Conservation (phyloP, 2,329 filamentous ascomycete species). For the Colletotrichum eremochloae region DNA sequence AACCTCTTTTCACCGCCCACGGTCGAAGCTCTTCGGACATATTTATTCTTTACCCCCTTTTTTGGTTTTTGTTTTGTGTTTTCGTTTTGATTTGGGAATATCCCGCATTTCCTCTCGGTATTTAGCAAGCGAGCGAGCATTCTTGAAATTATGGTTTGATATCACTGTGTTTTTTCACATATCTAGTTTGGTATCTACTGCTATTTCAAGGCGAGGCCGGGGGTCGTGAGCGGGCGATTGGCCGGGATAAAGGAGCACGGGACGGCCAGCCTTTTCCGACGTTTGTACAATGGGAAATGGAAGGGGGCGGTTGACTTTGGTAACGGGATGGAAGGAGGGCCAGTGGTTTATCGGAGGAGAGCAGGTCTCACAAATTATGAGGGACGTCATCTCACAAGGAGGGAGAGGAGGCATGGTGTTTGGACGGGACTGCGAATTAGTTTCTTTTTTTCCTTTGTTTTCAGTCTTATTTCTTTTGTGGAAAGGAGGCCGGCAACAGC, state of each 20-base stretch:
- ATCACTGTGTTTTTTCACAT: slow-evolving; percentile 37
- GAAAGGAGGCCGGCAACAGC: not conserved
- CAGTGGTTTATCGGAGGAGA: slow-evolving; percentile 25
- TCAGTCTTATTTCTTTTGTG: not conserved
- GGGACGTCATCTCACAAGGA: slow-evolving; percentile 31
- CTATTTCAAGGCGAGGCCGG: slow-evolving; percentile 38
- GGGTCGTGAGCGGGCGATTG: not conserved
- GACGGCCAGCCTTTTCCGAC: slow-evolving; percentile 29
- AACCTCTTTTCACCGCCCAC: slow-evolving; percentile 45
- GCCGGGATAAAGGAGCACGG: slow-evolving; percentile 25
- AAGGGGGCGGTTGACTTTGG: slow-evolving; percentile 7
- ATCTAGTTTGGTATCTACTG: slow-evolving; percentile 45
- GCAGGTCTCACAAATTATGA: slow-evolving; percentile 38
- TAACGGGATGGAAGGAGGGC: slow-evolving; percentile 1
- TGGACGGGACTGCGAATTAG: slow-evolving; percentile 35
- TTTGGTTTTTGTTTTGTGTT: slow-evolving; percentile 45
- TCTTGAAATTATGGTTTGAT: slow-evolving; percentile 37
- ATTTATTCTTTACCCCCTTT: slow-evolving; percentile 37
- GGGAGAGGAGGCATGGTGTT: slow-evolving; percentile 4
- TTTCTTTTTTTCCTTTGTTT: slow-evolving; percentile 36
- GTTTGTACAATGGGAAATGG: slow-evolving; percentile 30
- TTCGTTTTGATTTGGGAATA: slow-evolving; percentile 40
- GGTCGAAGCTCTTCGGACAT: slow-evolving; percentile 44
- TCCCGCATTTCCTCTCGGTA: slow-evolving; percentile 49
- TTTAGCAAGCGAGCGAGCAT: slow-evolving; percentile 50